These are phyloP conservation scores for Diaporthe vaccinii DNA, from an alignment of 2,329 filamentous ascomycete species.

Conservation along the genomic window DNA sequence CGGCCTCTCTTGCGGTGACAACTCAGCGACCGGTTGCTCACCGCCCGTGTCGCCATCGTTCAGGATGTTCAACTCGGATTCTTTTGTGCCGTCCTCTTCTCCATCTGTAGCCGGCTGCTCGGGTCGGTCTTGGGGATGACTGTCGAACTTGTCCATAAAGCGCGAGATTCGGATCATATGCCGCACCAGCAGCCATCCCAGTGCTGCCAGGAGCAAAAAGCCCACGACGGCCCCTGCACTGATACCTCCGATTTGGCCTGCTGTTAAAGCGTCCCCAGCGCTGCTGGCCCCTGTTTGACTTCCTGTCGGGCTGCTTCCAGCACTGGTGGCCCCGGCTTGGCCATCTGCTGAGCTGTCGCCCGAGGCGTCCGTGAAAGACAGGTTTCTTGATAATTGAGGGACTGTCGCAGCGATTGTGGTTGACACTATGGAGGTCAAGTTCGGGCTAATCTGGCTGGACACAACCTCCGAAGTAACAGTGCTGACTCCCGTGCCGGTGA, in stretches of 20 bases:
- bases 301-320: neutral
- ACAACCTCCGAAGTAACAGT: neutral
- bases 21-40: neutral
- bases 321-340: neutral
- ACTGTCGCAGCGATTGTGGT: neutral
- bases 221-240: slow-evolving; percentile 13
- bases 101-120: neutral
- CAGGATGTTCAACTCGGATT: neutral
- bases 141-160: slow-evolving; percentile 27
- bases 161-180: slow-evolving; percentile 19
- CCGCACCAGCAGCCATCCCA: neutral
- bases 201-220: slow-evolving; percentile 1
- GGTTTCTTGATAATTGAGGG: neutral
- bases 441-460: neutral
- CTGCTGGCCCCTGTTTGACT: neutral
- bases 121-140: neutral
- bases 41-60: neutral
- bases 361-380: neutral
- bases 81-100: neutral
- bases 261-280: neutral
- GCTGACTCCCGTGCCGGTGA: neutral
- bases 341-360: neutral
- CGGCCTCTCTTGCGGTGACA: slow-evolving; percentile 23
- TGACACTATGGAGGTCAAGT: neutral
- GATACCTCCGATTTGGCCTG: slow-evolving; percentile 6